phyloP scores from a whole-genome alignment of 2,329 filamentous ascomycete species.

The Colletotrichum sp. region DNA sequence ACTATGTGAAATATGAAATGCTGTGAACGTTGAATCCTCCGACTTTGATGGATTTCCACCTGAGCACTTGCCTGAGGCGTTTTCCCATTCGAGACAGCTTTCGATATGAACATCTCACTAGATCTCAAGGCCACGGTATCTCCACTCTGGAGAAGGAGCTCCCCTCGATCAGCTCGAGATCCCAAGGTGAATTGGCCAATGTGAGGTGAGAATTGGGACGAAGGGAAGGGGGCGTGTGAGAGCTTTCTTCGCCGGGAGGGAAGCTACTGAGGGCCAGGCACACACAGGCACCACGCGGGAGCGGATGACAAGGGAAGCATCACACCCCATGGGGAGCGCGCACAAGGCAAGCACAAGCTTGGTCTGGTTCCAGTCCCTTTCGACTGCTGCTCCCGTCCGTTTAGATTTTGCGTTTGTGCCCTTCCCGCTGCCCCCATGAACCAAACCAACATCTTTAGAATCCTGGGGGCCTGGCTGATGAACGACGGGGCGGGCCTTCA shows the following conservation, averaged over 20 bases:
- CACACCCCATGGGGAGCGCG: neutral
- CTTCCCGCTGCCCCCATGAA: neutral
- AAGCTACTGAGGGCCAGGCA: neutral
- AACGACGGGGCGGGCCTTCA: neutral
- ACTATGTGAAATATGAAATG: neutral
- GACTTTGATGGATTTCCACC: accelerated
- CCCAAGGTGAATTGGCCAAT: conserved; percentile 17
- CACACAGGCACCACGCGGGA: neutral
- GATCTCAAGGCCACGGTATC: neutral
- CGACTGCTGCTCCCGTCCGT: neutral
- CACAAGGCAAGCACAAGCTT: neutral
- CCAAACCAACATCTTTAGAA: neutral
- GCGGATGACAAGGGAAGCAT: conserved; percentile 5
- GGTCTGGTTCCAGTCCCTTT: neutral
- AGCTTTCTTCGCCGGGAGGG: neutral
- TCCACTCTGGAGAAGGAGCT: neutral
- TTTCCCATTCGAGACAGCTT: neutral
- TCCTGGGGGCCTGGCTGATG: neutral
- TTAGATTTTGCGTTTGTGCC: neutral
- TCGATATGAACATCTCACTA: neutral
- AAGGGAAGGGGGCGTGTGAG: neutral
- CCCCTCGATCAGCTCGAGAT: neutral
- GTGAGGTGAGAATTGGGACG: conserved; percentile 13
- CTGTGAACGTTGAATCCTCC: neutral
- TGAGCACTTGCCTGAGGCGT: neutral